Conservation (phyloP, 495 filamentous ascomycete species). For the Parachaetomium inaequale region DNA sequence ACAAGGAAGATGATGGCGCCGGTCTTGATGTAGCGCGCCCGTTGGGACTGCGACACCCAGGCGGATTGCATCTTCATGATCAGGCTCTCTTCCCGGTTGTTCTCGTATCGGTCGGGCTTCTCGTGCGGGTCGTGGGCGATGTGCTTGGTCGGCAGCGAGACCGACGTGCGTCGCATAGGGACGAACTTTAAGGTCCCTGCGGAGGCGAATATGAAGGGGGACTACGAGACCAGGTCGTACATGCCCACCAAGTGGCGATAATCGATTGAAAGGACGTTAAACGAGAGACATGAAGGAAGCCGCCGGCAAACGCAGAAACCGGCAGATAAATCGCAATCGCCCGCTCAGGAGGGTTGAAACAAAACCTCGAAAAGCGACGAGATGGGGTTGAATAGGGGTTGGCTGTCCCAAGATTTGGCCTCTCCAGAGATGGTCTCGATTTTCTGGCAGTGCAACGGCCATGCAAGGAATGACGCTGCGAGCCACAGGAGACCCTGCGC, state of each 20-base stretch:
- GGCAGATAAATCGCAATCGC: background rate
- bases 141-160: constrained; percentile 57
- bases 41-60: constrained; percentile 68
- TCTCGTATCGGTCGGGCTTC: constrained; percentile 52
- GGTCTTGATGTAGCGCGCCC: constrained; percentile 77
- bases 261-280: constrained; percentile 13
- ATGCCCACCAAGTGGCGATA: constrained; percentile 13
- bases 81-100: constrained; percentile 40
- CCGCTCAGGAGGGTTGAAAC: background rate
- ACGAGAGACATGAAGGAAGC: constrained; percentile 22
- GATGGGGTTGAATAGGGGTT: constrained; percentile 1
- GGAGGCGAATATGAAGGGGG: background rate
- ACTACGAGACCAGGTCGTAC: constrained; percentile 3
- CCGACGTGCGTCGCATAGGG: constrained; percentile 57
- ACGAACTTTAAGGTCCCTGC: background rate
- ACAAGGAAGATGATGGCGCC: constrained; percentile 72
- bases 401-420: constrained; percentile 8
- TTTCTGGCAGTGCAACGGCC: constrained; percentile 9
- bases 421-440: constrained; percentile 14
- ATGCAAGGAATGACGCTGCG: constrained; percentile 15
- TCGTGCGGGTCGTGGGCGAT: constrained; percentile 55
- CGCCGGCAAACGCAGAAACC: background rate
- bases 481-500: constrained; percentile 2
- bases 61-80: constrained; percentile 50
- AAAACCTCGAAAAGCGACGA: background rate